Evolutionary conservation across 208 protist species (phyloP).

Genomic region (Trypanosoma melophagium): DNA sequence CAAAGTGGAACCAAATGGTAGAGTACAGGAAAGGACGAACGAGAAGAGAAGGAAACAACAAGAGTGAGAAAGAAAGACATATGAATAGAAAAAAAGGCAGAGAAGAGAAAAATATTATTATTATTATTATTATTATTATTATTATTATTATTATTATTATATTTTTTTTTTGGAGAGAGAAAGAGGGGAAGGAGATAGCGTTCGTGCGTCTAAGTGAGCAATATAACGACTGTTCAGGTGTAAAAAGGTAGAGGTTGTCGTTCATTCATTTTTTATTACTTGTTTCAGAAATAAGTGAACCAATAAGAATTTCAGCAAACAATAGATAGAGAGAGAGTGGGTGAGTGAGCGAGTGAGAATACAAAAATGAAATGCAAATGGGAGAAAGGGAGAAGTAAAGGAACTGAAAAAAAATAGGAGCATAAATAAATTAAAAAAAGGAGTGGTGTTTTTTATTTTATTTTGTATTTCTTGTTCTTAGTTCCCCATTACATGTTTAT

Average conservation of each 20-base stretch:
- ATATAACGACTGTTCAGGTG: too few species aligned
- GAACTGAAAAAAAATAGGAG: neutral
- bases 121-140: too few species aligned
- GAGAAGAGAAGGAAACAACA: too few species aligned
- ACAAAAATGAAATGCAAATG: neutral
- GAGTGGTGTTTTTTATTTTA: slow-evolving; percentile 3
- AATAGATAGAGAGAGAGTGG: neutral
- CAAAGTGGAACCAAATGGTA: neutral
- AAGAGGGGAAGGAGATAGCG: too few species aligned
- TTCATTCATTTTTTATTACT: too few species aligned
- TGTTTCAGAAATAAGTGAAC: too few species aligned
- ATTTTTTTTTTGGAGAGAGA: too few species aligned
- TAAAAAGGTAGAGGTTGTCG: too few species aligned
- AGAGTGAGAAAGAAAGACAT: neutral
- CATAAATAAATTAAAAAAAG: neutral
- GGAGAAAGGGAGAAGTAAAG: slow-evolving; percentile 1
- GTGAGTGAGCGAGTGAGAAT: neutral
- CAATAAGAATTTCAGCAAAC: neutral
- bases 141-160: too few species aligned
- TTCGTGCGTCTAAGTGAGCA: too few species aligned
- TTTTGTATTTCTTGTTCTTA: slow-evolving; percentile 11
- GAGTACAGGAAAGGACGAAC: too few species aligned
- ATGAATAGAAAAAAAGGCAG: slow-evolving; percentile 5
- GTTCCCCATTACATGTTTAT: slow-evolving; percentile 5
- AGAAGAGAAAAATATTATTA: too few species aligned